These are phyloP conservation scores for Dictyostelium firmibasis DNA, from an alignment of 78 protist species.

Conservation along the genomic window DNA sequence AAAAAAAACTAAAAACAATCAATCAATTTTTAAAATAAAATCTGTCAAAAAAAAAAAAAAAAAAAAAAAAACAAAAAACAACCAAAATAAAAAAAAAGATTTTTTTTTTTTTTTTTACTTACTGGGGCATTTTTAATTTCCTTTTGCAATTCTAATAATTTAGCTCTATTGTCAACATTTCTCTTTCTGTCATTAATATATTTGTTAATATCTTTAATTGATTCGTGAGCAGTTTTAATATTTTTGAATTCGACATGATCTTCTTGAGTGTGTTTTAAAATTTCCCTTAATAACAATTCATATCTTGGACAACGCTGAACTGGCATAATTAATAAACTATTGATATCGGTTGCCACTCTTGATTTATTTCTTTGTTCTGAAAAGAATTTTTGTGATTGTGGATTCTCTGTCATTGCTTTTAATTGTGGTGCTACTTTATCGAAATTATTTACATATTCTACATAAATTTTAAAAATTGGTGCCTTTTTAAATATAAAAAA, in stretches of 20 bases:
- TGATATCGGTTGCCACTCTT: slow-evolving; percentile 23
- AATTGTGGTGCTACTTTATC: slow-evolving; percentile 35
- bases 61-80: not conserved
- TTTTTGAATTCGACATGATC: slow-evolving; percentile 45
- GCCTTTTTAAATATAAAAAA: not conserved
- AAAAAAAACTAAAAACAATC: no score
- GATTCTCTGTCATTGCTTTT: slow-evolving; percentile 27
- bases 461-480: slow-evolving; percentile 71
- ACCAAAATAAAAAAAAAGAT: no score
- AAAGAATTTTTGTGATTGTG: slow-evolving; percentile 26
- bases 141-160: slow-evolving; percentile 52
- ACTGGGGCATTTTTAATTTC: slow-evolving; percentile 70
- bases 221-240: slow-evolving; percentile 26
- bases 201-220: slow-evolving; percentile 41
- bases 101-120: not conserved
- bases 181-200: slow-evolving; percentile 69
- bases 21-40: not conserved
- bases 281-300: slow-evolving; percentile 60
- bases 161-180: slow-evolving; percentile 59
- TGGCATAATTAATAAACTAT: slow-evolving; percentile 65
- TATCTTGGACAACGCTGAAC: slow-evolving; percentile 65
- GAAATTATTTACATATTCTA: slow-evolving; percentile 69
- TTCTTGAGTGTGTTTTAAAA: slow-evolving; percentile 26
- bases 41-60: not conserved
- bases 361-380: slow-evolving; percentile 41